A percentile compares a stretch with the other conserved stretches of the same genome.
These are phyloP conservation scores for Fusarium beomiforme DNA, from an alignment of 2,329 filamentous ascomycete genomes.

Conservation along the genomic window DNA sequence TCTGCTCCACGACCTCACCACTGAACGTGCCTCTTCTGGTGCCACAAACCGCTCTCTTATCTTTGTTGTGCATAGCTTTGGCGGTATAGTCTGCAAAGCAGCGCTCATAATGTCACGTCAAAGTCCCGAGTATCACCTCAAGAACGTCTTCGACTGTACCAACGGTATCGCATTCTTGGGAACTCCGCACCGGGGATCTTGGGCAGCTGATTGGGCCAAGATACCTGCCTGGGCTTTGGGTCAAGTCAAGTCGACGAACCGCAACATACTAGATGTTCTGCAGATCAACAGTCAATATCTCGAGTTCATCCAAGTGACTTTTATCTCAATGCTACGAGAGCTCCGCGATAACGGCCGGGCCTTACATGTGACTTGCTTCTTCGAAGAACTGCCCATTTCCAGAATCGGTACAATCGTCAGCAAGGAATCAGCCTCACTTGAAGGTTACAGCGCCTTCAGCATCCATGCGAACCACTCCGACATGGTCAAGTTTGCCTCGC, in stretches of 20 bases:
- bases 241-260: constrained; percentile 47
- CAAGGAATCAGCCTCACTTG: constrained; percentile 46
- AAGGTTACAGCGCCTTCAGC: constrained; percentile 40
- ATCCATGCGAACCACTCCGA: constrained; percentile 48
- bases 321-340: no score
- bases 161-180: constrained; percentile 51
- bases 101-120: constrained; percentile 48
- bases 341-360: no score
- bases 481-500: constrained; percentile 15
- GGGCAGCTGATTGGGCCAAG: constrained; percentile 48
- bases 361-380: background rate
- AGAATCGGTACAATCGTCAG: constrained; percentile 44
- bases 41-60: constrained; percentile 24
- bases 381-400: background rate
- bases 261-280: constrained; percentile 42
- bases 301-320: constrained; percentile 11
- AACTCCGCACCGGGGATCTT: constrained; percentile 51
- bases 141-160: constrained; percentile 39
- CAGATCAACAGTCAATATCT: constrained; percentile 41
- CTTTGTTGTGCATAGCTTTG: constrained; percentile 47
- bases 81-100: constrained; percentile 53
- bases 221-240: constrained; percentile 45
- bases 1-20: no score
- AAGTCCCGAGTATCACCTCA: constrained; percentile 44
- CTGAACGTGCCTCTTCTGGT: constrained; percentile 6